A percentile compares a stretch with the other conserved stretches of the same genome.
Conservation (phyloP, 305 asterid species). For the Striga hermonthica region DNA sequence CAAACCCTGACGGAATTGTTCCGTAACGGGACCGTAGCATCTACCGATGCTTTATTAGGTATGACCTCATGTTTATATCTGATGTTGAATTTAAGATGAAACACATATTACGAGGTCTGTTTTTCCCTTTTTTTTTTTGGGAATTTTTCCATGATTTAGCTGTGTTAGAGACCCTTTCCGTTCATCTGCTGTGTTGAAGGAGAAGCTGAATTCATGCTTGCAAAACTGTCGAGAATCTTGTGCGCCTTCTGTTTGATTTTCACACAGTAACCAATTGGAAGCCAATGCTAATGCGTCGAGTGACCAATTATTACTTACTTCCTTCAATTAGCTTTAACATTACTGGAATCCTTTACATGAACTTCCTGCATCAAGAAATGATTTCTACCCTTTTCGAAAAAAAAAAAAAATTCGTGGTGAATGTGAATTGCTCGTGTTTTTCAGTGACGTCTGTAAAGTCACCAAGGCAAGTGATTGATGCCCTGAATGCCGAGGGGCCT, state of each 20-base stretch:
- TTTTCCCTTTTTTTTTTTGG: too few relatives aligned
- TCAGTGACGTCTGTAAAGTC: constrained; percentile 76
- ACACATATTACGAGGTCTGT: neutral
- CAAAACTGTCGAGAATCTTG: neutral
- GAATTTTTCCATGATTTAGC: neutral
- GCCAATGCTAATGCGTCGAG: neutral
- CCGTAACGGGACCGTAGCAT: too few relatives aligned
- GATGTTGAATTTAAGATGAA: too few relatives aligned
- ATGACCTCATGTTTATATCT: too few relatives aligned
- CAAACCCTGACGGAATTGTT: too few relatives aligned
- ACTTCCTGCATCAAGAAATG: constrained; percentile 14
- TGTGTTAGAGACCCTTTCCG: neutral
- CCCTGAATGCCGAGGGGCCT: constrained; percentile 75
- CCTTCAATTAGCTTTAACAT: neutral
- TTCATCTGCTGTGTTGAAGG: constrained; percentile 14
- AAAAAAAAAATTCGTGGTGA: constrained; percentile 26
- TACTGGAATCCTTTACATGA: constrained; percentile 4
- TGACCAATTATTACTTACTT: neutral
- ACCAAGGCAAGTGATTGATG: constrained; percentile 80
- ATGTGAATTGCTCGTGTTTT: constrained; percentile 28
- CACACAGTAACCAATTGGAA: neutral
- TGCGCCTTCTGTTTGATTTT: constrained; percentile 3
- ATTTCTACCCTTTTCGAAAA: constrained; percentile 7
- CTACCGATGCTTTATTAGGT: too few relatives aligned
- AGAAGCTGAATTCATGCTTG: constrained; percentile 1